A percentile compares a stretch with the other conserved stretches of the same genome.
Conservation (phyloP, 345 rosid species). For the Isatis tinctoria region DNA sequence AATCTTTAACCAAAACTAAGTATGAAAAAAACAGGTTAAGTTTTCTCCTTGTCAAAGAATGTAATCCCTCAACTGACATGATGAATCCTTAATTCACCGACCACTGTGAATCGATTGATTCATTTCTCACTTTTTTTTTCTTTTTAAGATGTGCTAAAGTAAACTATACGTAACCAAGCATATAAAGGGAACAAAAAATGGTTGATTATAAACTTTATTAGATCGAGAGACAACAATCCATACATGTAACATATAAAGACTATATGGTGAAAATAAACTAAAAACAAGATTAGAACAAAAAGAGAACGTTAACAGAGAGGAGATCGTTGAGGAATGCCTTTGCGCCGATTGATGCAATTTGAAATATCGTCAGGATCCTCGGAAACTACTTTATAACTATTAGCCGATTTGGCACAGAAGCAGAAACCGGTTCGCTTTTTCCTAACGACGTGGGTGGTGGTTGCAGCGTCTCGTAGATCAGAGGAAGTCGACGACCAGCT, state of each 20-base stretch:
- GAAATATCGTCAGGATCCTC: conserved; percentile 52
- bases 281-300: not conserved
- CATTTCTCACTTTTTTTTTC: not conserved
- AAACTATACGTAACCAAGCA: not conserved
- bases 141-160: not conserved
- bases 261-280: conserved; percentile 19
- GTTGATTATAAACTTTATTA: conserved; percentile 10
- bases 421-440: conserved; percentile 75
- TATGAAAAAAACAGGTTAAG: too few species aligned
- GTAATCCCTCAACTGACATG: too few species aligned
- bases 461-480: conserved; percentile 30
- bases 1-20: not conserved
- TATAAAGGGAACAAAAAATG: not conserved
- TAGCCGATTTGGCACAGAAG: conserved; percentile 52
- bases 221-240: conserved; percentile 16
- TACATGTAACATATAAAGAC: conserved; percentile 23
- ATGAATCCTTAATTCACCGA: not conserved
- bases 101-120: not conserved
- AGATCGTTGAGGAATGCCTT: conserved; percentile 92
- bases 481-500: conserved; percentile 75
- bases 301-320: conserved; percentile 58
- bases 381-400: conserved; percentile 40
- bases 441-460: conserved; percentile 44
- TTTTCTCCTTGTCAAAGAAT: not conserved
- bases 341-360: conserved; percentile 68